Percentiles rank a stretch among this genome's conserved stretches.
Conservation (phyloP, 2,329 filamentous ascomycete species). For the Diaporthe sp. region DNA sequence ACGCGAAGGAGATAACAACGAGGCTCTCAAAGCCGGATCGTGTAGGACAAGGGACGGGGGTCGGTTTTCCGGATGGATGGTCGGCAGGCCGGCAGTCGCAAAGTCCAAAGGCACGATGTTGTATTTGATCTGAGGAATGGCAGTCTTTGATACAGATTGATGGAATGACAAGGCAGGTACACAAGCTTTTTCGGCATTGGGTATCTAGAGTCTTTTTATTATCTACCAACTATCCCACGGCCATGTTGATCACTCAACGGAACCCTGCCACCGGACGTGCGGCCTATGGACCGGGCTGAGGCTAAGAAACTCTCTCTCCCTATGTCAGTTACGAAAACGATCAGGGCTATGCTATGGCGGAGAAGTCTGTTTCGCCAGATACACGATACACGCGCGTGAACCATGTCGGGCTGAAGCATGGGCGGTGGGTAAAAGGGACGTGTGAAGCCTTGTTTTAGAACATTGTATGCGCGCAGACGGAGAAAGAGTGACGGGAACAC, state of each 20-base stretch:
- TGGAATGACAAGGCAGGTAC: not conserved
- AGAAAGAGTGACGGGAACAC: not conserved
- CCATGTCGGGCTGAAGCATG: slow-evolving; percentile 13
- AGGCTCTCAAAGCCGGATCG: not conserved
- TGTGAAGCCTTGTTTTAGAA: slow-evolving; percentile 1
- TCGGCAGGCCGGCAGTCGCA: slow-evolving; percentile 1
- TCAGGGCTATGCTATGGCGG: slow-evolving; percentile 13
- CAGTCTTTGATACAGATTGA: not conserved
- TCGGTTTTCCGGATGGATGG: not conserved
- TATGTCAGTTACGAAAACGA: slow-evolving; percentile 14
- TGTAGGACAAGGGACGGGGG: not conserved
- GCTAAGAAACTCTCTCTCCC: not conserved
- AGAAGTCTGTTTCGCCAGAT: not conserved
- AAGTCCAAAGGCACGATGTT: not conserved
- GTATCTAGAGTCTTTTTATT: slow-evolving; percentile 21
- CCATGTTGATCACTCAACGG: not conserved
- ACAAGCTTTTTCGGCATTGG: slow-evolving; percentile 19
- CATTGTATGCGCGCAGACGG: not conserved
- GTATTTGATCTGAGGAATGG: not conserved
- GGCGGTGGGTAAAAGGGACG: slow-evolving; percentile 1
- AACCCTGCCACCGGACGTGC: not conserved
- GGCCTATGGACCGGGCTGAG: not conserved
- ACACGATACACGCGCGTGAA: not conserved
- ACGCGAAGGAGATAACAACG: not conserved
- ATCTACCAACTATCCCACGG: not conserved